Evolutionary conservation across 768 basidiomycete genomes (phyloP).

Genomic region (Tylopilus intermedius): DNA sequence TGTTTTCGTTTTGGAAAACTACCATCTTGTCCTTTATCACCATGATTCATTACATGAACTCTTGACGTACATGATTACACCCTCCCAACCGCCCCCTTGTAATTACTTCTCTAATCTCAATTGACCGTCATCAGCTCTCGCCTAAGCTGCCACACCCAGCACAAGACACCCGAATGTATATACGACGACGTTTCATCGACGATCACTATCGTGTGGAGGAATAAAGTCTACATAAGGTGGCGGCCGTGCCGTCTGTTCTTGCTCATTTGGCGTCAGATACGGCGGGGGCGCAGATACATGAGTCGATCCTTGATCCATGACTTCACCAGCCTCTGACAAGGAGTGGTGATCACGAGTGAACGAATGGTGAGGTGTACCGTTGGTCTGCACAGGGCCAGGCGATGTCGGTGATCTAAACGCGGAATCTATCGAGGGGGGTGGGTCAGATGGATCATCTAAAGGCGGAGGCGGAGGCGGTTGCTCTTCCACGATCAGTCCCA

Average conservation of each 20-base stretch:
- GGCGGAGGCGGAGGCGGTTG: constrained; percentile 71
- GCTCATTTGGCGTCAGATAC: constrained; percentile 54
- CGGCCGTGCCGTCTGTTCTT: constrained; percentile 51
- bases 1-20: constrained; percentile 14
- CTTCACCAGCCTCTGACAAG: constrained; percentile 30
- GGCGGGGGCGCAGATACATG: constrained; percentile 73
- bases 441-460: constrained; percentile 84
- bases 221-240: constrained; percentile 60
- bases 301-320: constrained; percentile 33
- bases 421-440: constrained; percentile 84
- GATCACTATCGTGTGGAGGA: constrained; percentile 7
- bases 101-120: constrained; percentile 28
- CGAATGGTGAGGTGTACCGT: constrained; percentile 32
- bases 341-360: constrained; percentile 28
- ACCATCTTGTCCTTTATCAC: constrained; percentile 16
- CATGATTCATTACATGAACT: constrained; percentile 18
- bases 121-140: background rate
- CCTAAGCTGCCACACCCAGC: background rate
- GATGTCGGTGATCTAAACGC: constrained; percentile 47
- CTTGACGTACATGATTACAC: constrained; percentile 24
- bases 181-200: constrained; percentile 8
- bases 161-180: background rate
- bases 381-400: constrained; percentile 15
- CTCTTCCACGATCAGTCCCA: constrained; percentile 54
- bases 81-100: constrained; percentile 18